These are phyloP conservation scores for Crithidia thermophila DNA, from an alignment of 208 protist genomes.

Conservation along the genomic window DNA sequence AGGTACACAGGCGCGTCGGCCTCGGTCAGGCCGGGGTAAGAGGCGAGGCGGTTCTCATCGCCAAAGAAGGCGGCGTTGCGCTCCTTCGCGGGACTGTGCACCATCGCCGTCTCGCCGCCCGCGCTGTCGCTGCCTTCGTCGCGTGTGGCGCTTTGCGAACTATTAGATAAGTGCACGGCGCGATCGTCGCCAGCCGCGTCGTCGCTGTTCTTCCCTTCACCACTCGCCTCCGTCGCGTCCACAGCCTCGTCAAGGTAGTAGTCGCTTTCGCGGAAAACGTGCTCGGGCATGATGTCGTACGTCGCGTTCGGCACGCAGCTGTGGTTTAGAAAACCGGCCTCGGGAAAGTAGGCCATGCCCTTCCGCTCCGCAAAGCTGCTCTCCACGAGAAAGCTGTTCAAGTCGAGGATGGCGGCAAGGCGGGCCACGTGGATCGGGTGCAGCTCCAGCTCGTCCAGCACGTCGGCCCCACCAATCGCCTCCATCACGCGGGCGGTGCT, in stretches of 20 bases:
- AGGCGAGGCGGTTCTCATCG: constrained; percentile 12
- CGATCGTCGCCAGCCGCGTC: background rate
- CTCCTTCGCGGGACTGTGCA: background rate
- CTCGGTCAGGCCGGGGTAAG: constrained; percentile 45
- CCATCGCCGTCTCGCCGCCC: background rate
- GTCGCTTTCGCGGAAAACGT: constrained; percentile 76
- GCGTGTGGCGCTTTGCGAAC: too few species aligned
- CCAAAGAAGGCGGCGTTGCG: constrained; percentile 31
- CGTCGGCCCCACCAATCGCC: constrained; percentile 62
- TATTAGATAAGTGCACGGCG: too few species aligned
- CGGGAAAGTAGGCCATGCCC: constrained; percentile 90
- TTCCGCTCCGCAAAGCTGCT: constrained; percentile 82
- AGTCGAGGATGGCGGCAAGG: constrained; percentile 81
- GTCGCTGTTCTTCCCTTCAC: background rate
- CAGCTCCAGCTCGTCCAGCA: constrained; percentile 74
- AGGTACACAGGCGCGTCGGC: constrained; percentile 64
- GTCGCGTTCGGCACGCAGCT: constrained; percentile 85
- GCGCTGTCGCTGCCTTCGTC: background rate
- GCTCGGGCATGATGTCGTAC: constrained; percentile 85
- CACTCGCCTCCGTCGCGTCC: background rate
- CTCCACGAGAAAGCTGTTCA: constrained; percentile 90
- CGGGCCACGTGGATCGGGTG: constrained; percentile 83
- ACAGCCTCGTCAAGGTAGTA: constrained; percentile 72
- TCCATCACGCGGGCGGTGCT: constrained; percentile 68
- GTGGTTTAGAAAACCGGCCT: constrained; percentile 89